phyloP scores from a whole-genome alignment of 805 yeast genomes.

The Candida coleopterorum region DNA sequence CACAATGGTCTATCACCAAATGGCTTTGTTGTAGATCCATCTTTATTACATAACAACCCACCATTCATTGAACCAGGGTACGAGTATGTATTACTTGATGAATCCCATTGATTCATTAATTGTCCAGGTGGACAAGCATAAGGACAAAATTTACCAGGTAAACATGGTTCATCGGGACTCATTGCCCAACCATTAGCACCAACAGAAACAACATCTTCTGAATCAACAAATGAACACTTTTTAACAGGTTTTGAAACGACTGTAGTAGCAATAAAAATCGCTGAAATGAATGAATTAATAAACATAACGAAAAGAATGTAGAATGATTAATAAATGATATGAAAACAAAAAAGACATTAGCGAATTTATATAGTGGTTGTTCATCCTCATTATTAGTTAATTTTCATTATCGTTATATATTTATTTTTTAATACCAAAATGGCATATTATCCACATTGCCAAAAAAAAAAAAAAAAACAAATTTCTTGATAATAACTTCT shows the following conservation, averaged over 20 bases:
- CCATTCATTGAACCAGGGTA: conserved; percentile 81
- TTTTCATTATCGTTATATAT: too few relatives aligned
- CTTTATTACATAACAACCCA: conserved; percentile 70
- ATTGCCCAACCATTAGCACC: conserved; percentile 81
- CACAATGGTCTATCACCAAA: conserved; percentile 58
- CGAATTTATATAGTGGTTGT: too few relatives aligned
- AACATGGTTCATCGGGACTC: conserved; percentile 67
- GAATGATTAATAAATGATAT: neutral
- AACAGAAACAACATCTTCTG: conserved; percentile 62
- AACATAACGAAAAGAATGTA: neutral
- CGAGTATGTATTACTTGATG: conserved; percentile 61
- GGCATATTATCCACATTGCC: too few relatives aligned
- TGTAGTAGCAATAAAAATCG: conserved; percentile 17
- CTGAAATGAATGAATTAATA: neutral
- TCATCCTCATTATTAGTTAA: too few relatives aligned
- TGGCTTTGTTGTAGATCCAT: conserved; percentile 65
- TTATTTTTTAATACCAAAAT: too few relatives aligned
- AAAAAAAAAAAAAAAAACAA: too few relatives aligned
- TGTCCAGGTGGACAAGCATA: conserved; percentile 90
- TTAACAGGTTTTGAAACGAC: conserved; percentile 24
- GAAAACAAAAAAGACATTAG: neutral
- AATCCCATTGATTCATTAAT: conserved; percentile 87
- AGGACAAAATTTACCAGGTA: conserved; percentile 80
- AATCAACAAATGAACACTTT: conserved; percentile 65
- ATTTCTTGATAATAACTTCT: too few relatives aligned